Base-by-base conservation (phyloP, 2,329 filamentous ascomycete species). In the Neofusicoccum cordaticola region DNA sequence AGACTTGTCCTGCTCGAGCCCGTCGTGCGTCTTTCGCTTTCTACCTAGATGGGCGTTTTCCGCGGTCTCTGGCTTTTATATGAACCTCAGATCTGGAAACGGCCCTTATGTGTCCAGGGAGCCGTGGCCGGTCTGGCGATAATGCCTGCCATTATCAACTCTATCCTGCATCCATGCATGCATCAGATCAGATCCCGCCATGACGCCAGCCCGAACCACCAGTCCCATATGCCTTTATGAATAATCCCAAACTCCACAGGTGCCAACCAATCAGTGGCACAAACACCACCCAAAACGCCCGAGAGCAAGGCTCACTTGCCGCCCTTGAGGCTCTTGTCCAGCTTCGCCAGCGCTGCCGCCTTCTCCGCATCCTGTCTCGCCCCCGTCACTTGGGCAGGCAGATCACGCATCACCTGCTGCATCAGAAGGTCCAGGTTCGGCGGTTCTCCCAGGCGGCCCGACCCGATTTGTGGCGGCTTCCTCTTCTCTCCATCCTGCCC, bases 361-460 rank as follows among this genome's bases (percentile, higher is more conserved):
- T 80, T 78, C 66, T 80, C 79, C 56, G 77, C 75, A 65, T 80
- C 78, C 57, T 71, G 71, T 51, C 74, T 70, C 31, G 77, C 71
- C 2, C 77, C 78, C 44, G 73, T 71, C 42, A 74, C 68, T 11
- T 75, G 73, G 11, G 75, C 67, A 15, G 80, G 80, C 62, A 82
- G 62, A 65, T 81, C 80, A 17, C 78, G 75, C 72, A 83, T 74
- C 1, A 81, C 80, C 64, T 79, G 79, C 71, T 81, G 79, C 67
- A 83, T 81, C 42, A 82, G 68, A 63, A 73, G 70, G 50, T 77
- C 75, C 3, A 78, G 64, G 8, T 82, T 80, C 31, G 79, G 80
- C 0, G 80, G 80, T 62, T 80, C 76, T 47, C 79, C 73, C 22
- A 77, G 72, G 37, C 73, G 75, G 60, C 75, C 66, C 48, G 73